These are phyloP conservation scores for Pseudisothecium myosuroides DNA, from an alignment of 225 moss, liverwort and hornwort species.

Conservation along the genomic window DNA sequence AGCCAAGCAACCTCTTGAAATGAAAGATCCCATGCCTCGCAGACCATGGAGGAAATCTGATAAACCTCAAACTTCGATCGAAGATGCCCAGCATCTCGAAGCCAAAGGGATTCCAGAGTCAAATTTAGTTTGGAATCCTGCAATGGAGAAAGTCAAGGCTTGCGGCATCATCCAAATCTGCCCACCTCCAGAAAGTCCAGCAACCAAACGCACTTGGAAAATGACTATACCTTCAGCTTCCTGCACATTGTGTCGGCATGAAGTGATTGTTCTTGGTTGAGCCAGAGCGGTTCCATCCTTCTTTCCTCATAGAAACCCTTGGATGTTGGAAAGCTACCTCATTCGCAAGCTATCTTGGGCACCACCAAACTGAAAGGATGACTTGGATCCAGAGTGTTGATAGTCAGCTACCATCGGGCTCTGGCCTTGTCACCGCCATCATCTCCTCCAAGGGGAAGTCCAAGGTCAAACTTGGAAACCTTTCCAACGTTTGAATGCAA, in stretches of 20 bases:
- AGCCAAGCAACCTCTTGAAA: neutral
- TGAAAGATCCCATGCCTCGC: neutral
- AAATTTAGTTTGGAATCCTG: neutral
- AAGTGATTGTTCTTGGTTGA: neutral
- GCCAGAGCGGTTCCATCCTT: neutral
- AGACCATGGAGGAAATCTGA: neutral
- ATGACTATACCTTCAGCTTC: neutral
- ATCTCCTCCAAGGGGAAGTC: conserved; percentile 37
- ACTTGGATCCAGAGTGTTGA: neutral
- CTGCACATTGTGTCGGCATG: neutral
- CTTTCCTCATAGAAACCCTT: neutral
- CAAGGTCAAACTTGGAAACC: conserved; percentile 33
- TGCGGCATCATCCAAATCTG: neutral
- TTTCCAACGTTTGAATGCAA: conserved; percentile 16
- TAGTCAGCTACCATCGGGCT: neutral
- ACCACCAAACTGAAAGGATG: neutral
- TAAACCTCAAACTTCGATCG: neutral
- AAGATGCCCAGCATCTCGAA: neutral
- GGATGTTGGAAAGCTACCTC: neutral
- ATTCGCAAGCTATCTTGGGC: neutral
- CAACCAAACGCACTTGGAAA: neutral
- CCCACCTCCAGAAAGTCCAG: neutral
- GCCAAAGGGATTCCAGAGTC: neutral
- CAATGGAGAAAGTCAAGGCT: neutral
- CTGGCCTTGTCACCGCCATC: conserved; percentile 1